phyloP scores from a whole-genome alignment of 2,329 filamentous ascomycete species.

The Rutstroemia sp. region DNA sequence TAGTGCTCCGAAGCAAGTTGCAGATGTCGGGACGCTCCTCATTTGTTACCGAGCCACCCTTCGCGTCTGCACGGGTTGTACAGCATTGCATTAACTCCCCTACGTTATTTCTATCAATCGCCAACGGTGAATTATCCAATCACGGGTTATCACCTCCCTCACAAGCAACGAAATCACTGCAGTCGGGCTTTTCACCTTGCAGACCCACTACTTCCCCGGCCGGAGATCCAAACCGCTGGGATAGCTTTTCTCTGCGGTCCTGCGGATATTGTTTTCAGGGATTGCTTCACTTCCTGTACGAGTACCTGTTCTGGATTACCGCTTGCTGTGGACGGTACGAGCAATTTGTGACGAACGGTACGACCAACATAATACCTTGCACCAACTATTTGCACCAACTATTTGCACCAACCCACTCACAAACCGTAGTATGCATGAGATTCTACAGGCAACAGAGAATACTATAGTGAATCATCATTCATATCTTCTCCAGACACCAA shows the following conservation, averaged over 20 bases:
- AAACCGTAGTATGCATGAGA: constrained; percentile 1
- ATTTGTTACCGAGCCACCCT: constrained; percentile 9
- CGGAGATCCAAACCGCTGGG: constrained; percentile 7
- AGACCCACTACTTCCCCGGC: constrained; percentile 9
- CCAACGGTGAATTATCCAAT: constrained; percentile 2
- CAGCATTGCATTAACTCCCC: constrained; percentile 1
- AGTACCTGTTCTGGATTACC: not conserved
- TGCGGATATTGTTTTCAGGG: not conserved
- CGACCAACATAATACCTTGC: constrained; percentile 8
- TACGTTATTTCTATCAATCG: constrained; percentile 4
- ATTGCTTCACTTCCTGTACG: too few species aligned
- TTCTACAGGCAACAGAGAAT: constrained; percentile 6
- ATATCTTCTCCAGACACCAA: constrained; percentile 5
- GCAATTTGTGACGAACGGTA: constrained; percentile 6
- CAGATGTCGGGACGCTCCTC: constrained; percentile 10
- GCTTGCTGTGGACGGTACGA: constrained; percentile 1
- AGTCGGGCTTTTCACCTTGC: constrained; percentile 6
- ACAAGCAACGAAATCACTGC: constrained; percentile 2
- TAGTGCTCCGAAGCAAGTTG: not conserved
- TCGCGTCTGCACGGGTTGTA: constrained; percentile 4
- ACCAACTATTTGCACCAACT: constrained; percentile 3
- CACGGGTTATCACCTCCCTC: not conserved
- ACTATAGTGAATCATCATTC: not conserved
- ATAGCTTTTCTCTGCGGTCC: constrained; percentile 1
- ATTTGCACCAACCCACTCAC: constrained; percentile 4